A percentile compares a stretch with the other conserved stretches of the same genome.
These are phyloP conservation scores for Pythium brachiatum DNA, from an alignment of 352 stramenopile species.

Conservation along the genomic window DNA sequence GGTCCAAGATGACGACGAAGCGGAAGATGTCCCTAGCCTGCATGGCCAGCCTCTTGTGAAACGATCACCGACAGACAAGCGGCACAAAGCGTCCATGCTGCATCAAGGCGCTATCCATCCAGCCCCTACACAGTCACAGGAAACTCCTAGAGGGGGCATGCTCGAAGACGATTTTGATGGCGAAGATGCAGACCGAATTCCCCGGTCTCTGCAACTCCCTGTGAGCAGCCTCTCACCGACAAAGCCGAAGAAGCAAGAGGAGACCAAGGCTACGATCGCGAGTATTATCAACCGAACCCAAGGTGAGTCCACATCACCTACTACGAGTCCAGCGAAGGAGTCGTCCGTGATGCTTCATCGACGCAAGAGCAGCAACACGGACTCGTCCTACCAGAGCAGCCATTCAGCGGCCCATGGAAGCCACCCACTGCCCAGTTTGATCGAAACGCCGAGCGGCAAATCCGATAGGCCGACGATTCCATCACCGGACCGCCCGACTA, in stretches of 20 bases:
- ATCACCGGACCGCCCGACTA: neutral
- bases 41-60: neutral
- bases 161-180: neutral
- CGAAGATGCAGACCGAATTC: neutral
- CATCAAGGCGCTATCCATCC: slow-evolving; percentile 14
- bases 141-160: no score
- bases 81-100: neutral
- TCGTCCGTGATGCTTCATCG: slow-evolving; percentile 21
- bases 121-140: no score
- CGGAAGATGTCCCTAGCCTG: neutral
- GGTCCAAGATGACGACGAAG: neutral
- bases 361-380: slow-evolving; percentile 16
- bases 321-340: slow-evolving; percentile 14
- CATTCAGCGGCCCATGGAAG: neutral
- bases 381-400: neutral
- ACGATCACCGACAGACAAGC: slow-evolving; percentile 14
- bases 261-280: slow-evolving; percentile 15
- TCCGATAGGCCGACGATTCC: neutral
- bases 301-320: neutral
- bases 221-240: neutral
- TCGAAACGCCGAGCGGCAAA: neutral
- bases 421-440: neutral
- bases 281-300: slow-evolving; percentile 14
- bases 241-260: slow-evolving; percentile 16
- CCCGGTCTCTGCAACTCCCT: neutral